Evolutionary conservation across 805 yeast genomes (phyloP).

Genomic region (Citeromyces nyonsensis): DNA sequence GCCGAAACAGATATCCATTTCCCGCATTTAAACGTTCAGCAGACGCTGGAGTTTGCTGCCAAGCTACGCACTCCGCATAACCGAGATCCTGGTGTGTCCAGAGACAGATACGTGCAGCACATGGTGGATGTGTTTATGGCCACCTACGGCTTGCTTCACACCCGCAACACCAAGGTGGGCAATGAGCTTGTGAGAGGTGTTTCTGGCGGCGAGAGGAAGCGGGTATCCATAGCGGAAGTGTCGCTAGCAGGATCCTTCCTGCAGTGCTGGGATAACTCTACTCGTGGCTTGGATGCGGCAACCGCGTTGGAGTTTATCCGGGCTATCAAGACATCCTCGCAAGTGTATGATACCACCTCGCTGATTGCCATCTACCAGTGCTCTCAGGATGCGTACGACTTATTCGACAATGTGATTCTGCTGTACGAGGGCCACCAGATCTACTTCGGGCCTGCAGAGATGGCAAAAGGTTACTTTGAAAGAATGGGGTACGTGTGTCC

Average conservation of each 20-base stretch:
- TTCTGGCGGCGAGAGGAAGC: conserved; percentile 69
- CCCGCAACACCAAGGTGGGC: conserved; percentile 43
- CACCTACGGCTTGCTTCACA: conserved; percentile 31
- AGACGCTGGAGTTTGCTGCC: conserved; percentile 51
- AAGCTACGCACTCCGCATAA: conserved; percentile 43
- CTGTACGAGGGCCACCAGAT: conserved; percentile 62
- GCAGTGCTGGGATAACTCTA: conserved; percentile 72
- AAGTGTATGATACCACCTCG: conserved; percentile 51
- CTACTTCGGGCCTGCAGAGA: conserved; percentile 34
- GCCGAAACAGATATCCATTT: conserved; percentile 58
- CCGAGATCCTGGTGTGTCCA: conserved; percentile 40
- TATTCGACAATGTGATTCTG: conserved; percentile 58
- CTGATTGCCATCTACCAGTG: conserved; percentile 77
- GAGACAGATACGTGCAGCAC: conserved; percentile 38
- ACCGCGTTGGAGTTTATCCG: conserved; percentile 57
- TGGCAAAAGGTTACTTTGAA: conserved; percentile 29
- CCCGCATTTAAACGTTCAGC: conserved; percentile 53
- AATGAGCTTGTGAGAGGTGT: conserved; percentile 46
- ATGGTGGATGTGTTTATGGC: conserved; percentile 39
- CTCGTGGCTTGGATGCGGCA: conserved; percentile 75
- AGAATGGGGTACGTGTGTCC: conserved; percentile 43
- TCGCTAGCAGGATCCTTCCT: conserved; percentile 58
- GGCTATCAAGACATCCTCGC: conserved; percentile 40
- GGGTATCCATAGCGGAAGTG: conserved; percentile 74
- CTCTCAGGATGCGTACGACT: conserved; percentile 42